Percentiles rank a stretch among this genome's conserved stretches.
Evolutionary conservation across 257 asterid genomes (phyloP).

Genomic region (Rhazya stricta): DNA sequence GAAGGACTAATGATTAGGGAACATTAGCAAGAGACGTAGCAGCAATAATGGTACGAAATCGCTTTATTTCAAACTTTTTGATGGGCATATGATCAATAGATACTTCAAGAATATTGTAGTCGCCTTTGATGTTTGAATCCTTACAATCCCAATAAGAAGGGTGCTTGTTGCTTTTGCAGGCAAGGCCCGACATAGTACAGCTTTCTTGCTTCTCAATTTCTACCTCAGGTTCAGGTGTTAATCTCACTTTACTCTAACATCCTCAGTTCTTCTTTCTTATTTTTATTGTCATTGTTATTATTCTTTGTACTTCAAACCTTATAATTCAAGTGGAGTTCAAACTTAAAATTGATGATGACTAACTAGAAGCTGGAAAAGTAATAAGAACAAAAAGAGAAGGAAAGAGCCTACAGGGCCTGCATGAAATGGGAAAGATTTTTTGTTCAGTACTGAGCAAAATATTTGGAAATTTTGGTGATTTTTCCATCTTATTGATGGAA

Average conservation of each 20-base stretch:
- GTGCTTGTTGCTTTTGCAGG: conserved; percentile 10
- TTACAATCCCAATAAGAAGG: conserved; percentile 12
- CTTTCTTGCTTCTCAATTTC: background rate
- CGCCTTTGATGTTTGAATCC: conserved; percentile 2
- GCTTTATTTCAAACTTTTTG: conserved; percentile 6
- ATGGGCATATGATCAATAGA: conserved; percentile 3
- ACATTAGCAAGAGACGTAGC: conserved; percentile 10
- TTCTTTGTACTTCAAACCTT: conserved; percentile 1
- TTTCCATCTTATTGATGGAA: background rate
- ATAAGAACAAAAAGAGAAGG: background rate
- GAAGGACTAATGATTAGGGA: background rate
- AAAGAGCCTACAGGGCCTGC: background rate
- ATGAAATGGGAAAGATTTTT: background rate
- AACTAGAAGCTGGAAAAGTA: background rate
- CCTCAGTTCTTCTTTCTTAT: background rate
- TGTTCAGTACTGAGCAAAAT: background rate
- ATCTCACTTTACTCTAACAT: background rate
- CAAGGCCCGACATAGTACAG: background rate
- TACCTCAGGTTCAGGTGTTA: background rate
- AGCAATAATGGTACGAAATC: conserved; percentile 21
- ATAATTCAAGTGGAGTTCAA: background rate
- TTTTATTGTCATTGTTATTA: conserved; percentile 6
- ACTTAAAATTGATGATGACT: background rate
- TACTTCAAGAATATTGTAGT: conserved; percentile 5
- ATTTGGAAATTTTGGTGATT: background rate